Evolutionary conservation across 139 green algal species (phyloP).

Genomic region (Coelastrella sp.): DNA sequence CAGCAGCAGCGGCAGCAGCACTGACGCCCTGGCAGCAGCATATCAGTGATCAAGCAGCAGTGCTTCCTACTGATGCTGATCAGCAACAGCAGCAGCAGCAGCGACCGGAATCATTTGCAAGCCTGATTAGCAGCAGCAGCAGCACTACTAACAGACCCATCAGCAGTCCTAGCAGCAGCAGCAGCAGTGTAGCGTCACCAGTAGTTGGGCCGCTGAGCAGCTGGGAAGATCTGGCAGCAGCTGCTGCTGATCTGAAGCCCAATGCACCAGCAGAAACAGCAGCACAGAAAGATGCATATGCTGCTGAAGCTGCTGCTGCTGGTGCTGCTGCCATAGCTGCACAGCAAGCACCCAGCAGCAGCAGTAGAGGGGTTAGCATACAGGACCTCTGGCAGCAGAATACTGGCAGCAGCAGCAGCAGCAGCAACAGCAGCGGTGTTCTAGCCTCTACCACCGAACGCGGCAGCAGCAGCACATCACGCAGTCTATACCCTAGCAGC

Average conservation of each 20-base stretch:
- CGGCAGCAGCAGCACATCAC: too few relatives aligned
- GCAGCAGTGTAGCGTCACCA: neutral
- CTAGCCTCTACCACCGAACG: too few relatives aligned
- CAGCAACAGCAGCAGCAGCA: neutral
- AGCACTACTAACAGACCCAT: neutral
- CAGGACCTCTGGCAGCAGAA: neutral
- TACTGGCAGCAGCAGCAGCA: neutral
- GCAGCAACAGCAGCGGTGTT: neutral
- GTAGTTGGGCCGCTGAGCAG: conserved; percentile 27
- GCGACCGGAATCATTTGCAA: neutral
- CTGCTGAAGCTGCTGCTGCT: conserved; percentile 34
- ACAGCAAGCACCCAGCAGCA: neutral
- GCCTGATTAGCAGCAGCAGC: conserved; percentile 17
- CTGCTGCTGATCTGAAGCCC: conserved; percentile 2
- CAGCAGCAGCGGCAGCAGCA: too few relatives aligned
- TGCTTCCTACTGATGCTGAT: neutral
- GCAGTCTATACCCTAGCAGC: neutral
- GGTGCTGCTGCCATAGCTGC: conserved; percentile 20
- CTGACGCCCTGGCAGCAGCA: neutral
- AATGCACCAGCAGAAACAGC: conserved; percentile 11
- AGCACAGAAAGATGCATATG: conserved; percentile 28
- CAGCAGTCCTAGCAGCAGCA: conserved; percentile 11
- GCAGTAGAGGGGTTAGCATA: neutral
- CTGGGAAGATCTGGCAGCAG: conserved; percentile 32
- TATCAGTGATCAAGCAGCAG: neutral